Conservation (phyloP, 1,139 yeast species). For the Yamadazyma blattariae region DNA sequence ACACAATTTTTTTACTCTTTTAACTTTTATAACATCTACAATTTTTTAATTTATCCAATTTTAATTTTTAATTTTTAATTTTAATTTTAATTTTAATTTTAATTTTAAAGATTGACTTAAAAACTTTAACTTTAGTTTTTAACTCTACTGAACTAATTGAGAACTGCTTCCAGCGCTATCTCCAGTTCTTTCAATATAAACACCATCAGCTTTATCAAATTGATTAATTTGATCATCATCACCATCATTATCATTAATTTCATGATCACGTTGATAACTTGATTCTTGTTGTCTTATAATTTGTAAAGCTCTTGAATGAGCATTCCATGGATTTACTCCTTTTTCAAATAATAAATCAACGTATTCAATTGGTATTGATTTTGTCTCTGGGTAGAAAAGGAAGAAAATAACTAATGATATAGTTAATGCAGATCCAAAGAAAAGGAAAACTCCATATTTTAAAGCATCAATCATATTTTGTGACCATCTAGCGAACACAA, state of each 20-base stretch:
- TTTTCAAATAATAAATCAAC: constrained; percentile 38
- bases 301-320: constrained; percentile 12
- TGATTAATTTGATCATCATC: constrained; percentile 1
- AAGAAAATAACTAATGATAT: constrained; percentile 32
- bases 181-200: constrained; percentile 4
- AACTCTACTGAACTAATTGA: constrained; percentile 5
- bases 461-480: constrained; percentile 40
- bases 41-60: no score
- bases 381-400: constrained; percentile 45
- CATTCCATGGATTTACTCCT: constrained; percentile 12
- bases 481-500: constrained; percentile 45
- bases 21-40: no score
- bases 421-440: constrained; percentile 38
- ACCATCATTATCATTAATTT: neutral
- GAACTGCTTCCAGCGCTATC: constrained; percentile 10
- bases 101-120: no score
- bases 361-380: constrained; percentile 42
- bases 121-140: no score
- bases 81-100: no score
- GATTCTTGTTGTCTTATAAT: constrained; percentile 7
- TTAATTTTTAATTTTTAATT: no score
- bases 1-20: no score
- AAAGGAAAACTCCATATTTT: constrained; percentile 43
- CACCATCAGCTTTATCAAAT: constrained; percentile 7
- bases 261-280: neutral